Base-by-base conservation (phyloP, 2,329 filamentous ascomycete species). In the Mariannaea elegans region DNA sequence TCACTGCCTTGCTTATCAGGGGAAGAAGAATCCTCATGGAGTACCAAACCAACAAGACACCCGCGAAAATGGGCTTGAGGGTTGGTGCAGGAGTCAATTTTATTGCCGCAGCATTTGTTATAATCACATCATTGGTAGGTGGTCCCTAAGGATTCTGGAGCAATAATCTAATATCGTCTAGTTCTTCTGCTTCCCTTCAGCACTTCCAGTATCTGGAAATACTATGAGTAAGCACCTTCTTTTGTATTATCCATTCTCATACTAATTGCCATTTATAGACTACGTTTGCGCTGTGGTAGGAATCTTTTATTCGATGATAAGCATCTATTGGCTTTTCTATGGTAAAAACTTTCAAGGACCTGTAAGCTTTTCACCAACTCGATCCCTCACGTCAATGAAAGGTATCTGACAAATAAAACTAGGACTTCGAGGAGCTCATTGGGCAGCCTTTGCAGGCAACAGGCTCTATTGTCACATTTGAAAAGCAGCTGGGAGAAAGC, bases 1-100 rank as follows among this genome's bases (percentile, higher is more conserved):
- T 80, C n/a, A 69, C 77, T 6, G 68, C 65, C 7, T 64, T 78
- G 9, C 67, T 78, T 10, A 29, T 76, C 8, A 72, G 76, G 13
- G 76, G 76, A 9, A 70, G 76, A 36, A 54, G 50, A 7, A 45
- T 73, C 4, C 56, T 78, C 14, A 38, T 31, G 10, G 52, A 68
- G 42, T 61, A 71, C 55, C 70, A 66, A 50, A 61, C 60, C 2
- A 63, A 59, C n/a, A 58, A 62, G 0, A 65, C 65, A 5, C 64
- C 63, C 10, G 74, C 75, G 34, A 62, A 65, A 19, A 68, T 77
- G 8, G 72, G 73, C 1, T 2, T 14, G 56, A 74, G 7, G 76
- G 75, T 41, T 49, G 56, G 46, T 4, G 31, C n/a, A 3, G 21
- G 27, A 16, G 14, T 45, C 2, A 53, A 53, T 16, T 16, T 29